Conservation (phyloP, 345 rosid genomes). For the Carallia brachiata region DNA sequence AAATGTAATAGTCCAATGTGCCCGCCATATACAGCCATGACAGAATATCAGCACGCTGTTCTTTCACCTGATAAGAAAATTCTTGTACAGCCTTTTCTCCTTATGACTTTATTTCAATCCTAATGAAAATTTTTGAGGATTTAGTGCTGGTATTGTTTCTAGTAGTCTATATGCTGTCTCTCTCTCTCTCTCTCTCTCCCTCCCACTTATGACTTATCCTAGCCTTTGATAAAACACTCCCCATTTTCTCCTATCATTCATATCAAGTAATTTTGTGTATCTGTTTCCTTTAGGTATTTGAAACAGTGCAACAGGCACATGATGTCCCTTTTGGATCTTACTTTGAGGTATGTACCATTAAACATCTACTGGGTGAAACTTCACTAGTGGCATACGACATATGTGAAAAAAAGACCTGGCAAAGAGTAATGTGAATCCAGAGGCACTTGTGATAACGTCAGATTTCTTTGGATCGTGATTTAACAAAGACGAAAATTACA, state of each 20-base stretch:
- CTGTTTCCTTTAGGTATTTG: constrained; percentile 59
- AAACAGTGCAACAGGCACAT: constrained; percentile 94
- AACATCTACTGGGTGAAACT: background rate
- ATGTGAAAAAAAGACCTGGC: background rate
- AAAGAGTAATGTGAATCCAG: background rate
- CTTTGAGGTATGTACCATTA: constrained; percentile 64
- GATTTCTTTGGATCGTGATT: background rate
- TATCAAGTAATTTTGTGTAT: constrained; percentile 1
- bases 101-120: background rate
- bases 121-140: background rate
- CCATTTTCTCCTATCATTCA: background rate
- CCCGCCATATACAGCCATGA: constrained; percentile 96
- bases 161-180: too few species aligned
- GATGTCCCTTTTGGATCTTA: constrained; percentile 96
- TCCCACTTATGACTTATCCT: too few species aligned
- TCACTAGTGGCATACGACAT: background rate
- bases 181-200: too few species aligned
- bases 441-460: background rate
- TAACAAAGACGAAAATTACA: too few species aligned
- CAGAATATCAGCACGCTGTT: constrained; percentile 89
- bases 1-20: constrained; percentile 94
- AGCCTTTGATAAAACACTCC: background rate
- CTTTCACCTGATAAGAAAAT: constrained; percentile 71
- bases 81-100: constrained; percentile 43
- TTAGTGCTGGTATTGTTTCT: too few species aligned